Evolutionary conservation across 2,329 filamentous ascomycete species (phyloP).

Genomic region (Alternaria burnsii): DNA sequence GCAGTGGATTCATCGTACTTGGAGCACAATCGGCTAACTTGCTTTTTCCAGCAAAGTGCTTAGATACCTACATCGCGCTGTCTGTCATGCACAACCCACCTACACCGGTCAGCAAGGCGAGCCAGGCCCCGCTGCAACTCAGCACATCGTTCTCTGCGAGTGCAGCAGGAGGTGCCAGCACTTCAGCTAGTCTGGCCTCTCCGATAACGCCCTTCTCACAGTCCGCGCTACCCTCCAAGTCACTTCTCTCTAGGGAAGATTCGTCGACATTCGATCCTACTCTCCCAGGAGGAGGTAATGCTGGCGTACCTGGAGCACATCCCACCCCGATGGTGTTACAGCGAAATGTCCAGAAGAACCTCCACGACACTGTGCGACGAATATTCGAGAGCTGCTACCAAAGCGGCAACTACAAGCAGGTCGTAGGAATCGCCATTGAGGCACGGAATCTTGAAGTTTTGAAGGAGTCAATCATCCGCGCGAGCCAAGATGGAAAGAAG

Average conservation of each 20-base stretch:
- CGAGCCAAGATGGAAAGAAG: slow-evolving; percentile 82
- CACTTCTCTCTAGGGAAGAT: slow-evolving; percentile 84
- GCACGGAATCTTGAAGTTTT: slow-evolving; percentile 91
- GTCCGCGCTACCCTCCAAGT: slow-evolving; percentile 91
- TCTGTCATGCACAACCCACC: slow-evolving; percentile 68
- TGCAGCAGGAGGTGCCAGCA: slow-evolving; percentile 70
- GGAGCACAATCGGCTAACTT: slow-evolving; percentile 22
- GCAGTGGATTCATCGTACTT: neutral
- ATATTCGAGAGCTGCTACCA: slow-evolving; percentile 90
- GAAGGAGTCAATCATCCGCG: slow-evolving; percentile 84
- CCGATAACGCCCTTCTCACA: slow-evolving; percentile 96
- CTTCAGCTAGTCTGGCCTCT: slow-evolving; percentile 75
- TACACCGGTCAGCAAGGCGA: slow-evolving; percentile 58
- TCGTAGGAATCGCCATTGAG: slow-evolving; percentile 95
- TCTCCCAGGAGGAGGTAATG: slow-evolving; percentile 64
- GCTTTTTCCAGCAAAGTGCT: slow-evolving; percentile 74
- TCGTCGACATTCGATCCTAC: slow-evolving; percentile 68
- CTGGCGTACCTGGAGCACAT: slow-evolving; percentile 61
- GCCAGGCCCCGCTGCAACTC: slow-evolving; percentile 69
- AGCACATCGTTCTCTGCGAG: slow-evolving; percentile 80
- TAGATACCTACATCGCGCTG: slow-evolving; percentile 95
- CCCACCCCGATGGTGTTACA: slow-evolving; percentile 72
- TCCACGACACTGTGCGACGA: slow-evolving; percentile 85
- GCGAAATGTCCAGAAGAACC: slow-evolving; percentile 76
- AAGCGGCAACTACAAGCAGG: slow-evolving; percentile 89